Evolutionary conservation across 768 basidiomycete genomes (phyloP).

Genomic region (Jaapia argillacea): DNA sequence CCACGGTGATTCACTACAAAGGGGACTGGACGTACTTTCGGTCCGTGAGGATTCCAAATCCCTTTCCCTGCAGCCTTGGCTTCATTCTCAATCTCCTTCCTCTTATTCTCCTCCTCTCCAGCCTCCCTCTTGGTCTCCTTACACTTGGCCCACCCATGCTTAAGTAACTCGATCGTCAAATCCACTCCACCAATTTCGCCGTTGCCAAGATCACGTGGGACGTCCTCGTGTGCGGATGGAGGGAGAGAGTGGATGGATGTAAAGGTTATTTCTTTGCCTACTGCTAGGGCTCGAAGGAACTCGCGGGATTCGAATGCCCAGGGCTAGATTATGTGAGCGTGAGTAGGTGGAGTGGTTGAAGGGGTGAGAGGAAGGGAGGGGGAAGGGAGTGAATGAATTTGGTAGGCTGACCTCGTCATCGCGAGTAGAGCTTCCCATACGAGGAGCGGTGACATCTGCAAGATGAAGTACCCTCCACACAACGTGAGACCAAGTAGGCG

Average conservation of each 20-base stretch:
- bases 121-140: constrained; percentile 82
- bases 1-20: neutral
- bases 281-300: constrained; percentile 73
- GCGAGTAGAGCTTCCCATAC: constrained; percentile 70
- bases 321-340: constrained; percentile 34
- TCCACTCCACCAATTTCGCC: constrained; percentile 69
- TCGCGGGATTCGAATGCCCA: constrained; percentile 94
- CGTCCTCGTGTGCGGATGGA: constrained; percentile 49
- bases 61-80: constrained; percentile 72
- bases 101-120: constrained; percentile 66
- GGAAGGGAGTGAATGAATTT: neutral
- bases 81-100: constrained; percentile 66
- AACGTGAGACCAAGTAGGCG: constrained; percentile 3
- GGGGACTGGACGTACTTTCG: constrained; percentile 33
- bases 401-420: constrained; percentile 72
- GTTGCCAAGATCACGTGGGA: constrained; percentile 69
- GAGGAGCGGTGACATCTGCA: constrained; percentile 78
- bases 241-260: constrained; percentile 72
- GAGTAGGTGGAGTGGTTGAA: neutral
- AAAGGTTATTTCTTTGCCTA: constrained; percentile 89
- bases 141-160: constrained; percentile 86
- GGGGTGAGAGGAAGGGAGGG: too few species aligned
- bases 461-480: constrained; percentile 74
- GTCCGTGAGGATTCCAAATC: constrained; percentile 78
- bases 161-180: constrained; percentile 66